A percentile compares a stretch with the other conserved stretches of the same genome.
These are phyloP conservation scores for Drosera capensis DNA, from an alignment of 148 eudicot genomes.

Conservation along the genomic window DNA sequence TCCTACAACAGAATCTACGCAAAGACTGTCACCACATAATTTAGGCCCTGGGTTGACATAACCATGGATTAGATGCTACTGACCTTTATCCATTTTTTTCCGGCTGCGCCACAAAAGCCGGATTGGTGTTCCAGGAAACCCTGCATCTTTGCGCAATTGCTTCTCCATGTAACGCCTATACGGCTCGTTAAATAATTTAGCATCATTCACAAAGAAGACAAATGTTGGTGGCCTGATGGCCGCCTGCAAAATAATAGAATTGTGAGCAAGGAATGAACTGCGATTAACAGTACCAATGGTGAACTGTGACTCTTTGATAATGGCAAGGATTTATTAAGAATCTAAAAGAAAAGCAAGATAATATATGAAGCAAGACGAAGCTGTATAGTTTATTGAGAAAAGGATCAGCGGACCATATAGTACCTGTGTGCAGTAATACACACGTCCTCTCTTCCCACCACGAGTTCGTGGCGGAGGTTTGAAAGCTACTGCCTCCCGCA, in stretches of 20 bases:
- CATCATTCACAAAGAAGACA: conserved; percentile 96
- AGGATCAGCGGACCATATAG: not conserved
- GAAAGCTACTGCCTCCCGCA: conserved; percentile 80
- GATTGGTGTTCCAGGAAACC: conserved; percentile 82
- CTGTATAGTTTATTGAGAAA: not conserved
- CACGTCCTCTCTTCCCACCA: conserved; percentile 90
- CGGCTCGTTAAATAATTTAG: conserved; percentile 82
- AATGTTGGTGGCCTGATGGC: conserved; percentile 94
- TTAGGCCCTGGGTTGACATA: too few species aligned
- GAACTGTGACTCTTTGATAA: not conserved
- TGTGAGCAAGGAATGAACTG: not conserved
- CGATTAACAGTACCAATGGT: not conserved
- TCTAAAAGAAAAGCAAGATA: not conserved
- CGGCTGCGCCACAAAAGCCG: conserved; percentile 98
- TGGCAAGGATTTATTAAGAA: too few species aligned
- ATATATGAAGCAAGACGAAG: not conserved
- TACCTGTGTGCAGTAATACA: conserved; percentile 97
- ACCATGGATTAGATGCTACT: too few species aligned
- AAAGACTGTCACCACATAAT: too few species aligned
- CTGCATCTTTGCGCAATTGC: conserved; percentile 83
- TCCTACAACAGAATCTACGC: too few species aligned
- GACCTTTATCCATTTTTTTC: conserved; percentile 40
- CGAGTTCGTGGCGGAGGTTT: conserved; percentile 90
- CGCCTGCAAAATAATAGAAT: conserved; percentile 34
- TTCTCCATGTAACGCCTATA: conserved; percentile 97